Evolutionary conservation across 2,329 filamentous ascomycete species (phyloP).

Genomic region (Orbilia blumenaviensis): DNA sequence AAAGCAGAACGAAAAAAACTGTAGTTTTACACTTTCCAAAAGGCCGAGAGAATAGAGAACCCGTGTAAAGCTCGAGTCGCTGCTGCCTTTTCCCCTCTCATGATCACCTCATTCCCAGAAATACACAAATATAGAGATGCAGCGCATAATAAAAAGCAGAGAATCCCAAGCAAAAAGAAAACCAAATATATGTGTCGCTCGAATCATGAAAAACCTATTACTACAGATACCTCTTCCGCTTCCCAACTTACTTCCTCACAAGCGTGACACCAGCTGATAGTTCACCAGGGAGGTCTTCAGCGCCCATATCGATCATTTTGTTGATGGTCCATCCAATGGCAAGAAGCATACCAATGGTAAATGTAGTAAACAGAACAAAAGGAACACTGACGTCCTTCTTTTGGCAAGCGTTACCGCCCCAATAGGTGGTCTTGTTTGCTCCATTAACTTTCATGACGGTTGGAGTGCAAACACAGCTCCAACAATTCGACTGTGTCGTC

Average conservation of each 20-base stretch:
- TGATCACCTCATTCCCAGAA: neutral
- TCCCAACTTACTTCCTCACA: conserved; percentile 64
- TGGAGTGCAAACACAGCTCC: conserved; percentile 76
- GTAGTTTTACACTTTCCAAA: conserved; percentile 45
- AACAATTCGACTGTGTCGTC: conserved; percentile 70
- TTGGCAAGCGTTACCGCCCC: conserved; percentile 86
- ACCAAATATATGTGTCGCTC: conserved; percentile 31
- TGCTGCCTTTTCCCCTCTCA: neutral
- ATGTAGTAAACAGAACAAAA: conserved; percentile 85
- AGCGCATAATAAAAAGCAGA: neutral
- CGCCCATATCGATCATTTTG: conserved; percentile 78
- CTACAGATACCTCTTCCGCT: conserved; percentile 24
- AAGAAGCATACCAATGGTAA: conserved; percentile 74
- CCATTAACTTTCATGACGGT: conserved; percentile 65
- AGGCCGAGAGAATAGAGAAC: conserved; percentile 4
- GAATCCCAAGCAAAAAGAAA: conserved; percentile 15
- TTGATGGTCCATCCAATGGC: conserved; percentile 74
- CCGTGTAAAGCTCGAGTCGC: neutral
- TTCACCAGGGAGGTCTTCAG: conserved; percentile 87
- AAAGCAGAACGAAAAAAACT: conserved; percentile 25
- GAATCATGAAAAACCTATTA: conserved; percentile 38
- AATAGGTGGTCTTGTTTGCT: conserved; percentile 72
- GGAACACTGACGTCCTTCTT: conserved; percentile 89
- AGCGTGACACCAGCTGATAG: conserved; percentile 92
- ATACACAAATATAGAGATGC: conserved; percentile 9